Percentiles rank a stretch among this genome's conserved stretches.
These are phyloP conservation scores for Pseudocercospora eumusae DNA, from an alignment of 2,329 filamentous ascomycete species.

Conservation along the genomic window DNA sequence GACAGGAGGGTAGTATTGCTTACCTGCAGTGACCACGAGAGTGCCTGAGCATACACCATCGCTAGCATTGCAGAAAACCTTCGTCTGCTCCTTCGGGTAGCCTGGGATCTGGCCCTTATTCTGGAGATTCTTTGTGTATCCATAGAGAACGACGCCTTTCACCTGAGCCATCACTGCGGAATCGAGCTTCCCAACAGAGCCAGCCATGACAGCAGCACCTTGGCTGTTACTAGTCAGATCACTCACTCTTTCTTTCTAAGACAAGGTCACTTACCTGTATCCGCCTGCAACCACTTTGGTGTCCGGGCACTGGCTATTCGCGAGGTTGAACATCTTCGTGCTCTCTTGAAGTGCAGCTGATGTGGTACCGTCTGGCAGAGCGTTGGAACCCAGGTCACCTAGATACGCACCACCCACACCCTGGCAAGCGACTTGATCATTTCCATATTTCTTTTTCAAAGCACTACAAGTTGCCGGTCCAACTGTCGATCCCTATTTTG, in stretches of 20 bases:
- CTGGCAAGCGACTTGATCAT: slow-evolving; percentile 32
- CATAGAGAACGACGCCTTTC: slow-evolving; percentile 45
- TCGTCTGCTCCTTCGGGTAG: slow-evolving; percentile 39
- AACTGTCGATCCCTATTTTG: slow-evolving; percentile 25
- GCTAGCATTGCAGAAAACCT: slow-evolving; percentile 41
- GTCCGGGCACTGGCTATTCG: slow-evolving; percentile 33
- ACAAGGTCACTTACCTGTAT: slow-evolving; percentile 27
- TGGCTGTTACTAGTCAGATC: slow-evolving; percentile 35
- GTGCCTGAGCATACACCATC: slow-evolving; percentile 43
- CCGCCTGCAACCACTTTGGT: slow-evolving; percentile 34
- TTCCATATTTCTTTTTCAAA: slow-evolving; percentile 28
- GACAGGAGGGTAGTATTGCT: background rate
- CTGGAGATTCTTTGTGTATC: slow-evolving; percentile 45
- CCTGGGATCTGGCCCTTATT: slow-evolving; percentile 40
- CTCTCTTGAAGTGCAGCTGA: slow-evolving; percentile 29
- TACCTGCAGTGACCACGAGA: slow-evolving; percentile 37
- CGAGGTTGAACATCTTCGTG: slow-evolving; percentile 31
- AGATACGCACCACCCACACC: slow-evolving; percentile 34
- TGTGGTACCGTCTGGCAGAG: slow-evolving; percentile 29
- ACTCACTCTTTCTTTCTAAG: background rate
- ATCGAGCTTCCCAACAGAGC: slow-evolving; percentile 37
- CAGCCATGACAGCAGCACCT: slow-evolving; percentile 44
- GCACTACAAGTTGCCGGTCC: slow-evolving; percentile 33
- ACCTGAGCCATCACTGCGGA: slow-evolving; percentile 36
- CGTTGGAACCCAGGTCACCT: slow-evolving; percentile 28